Base-by-base conservation (phyloP, 2,329 filamentous ascomycete genomes). In the Curvularia verruculosa region DNA sequence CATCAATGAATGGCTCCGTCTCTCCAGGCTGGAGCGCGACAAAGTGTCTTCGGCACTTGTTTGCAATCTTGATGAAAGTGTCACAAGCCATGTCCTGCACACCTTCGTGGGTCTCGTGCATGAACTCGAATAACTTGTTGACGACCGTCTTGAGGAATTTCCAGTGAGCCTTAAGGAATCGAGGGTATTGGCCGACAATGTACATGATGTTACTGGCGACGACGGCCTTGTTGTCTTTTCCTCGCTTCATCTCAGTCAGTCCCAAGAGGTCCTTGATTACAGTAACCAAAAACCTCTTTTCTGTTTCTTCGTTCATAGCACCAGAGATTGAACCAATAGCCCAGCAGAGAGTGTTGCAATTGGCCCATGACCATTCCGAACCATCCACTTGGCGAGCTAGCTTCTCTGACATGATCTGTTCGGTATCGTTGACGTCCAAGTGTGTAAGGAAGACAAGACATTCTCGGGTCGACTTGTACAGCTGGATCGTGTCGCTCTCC, bases 201-300 rank as follows among this genome's bases (percentile, higher is more conserved):
- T 99, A 99, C 95, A 99, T 99, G 73, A 99, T 99, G 80, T 99
- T 99, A 80, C 92, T 96, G 62, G 95, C 95, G 39, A 99, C 95
- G 9, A 99, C 95, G 12, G 95, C 95, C 77, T 99, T 99, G 85
- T 99, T 99, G 81, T 99, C 95, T 73, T 99, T 99, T 61, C 95
- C 95, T 52, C 96, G 91, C 82, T 99, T 99, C 93, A 97, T 97
- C 78, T 99, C 95, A 0, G 95, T 99, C 54, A 99, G 83, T 1
- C 95, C 96, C 26, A 99, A 87, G 7, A 99, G 86, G 72, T 99
- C 95, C 81, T 99, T 99, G 70, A 99, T 99, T 53, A 99, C 96
- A 0, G 95, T 99, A 48, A 99, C 95, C 40, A 99, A 82, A 83
- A 99, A 99, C 10, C 95, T 87, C 82, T 99, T 99, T 79, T 99